phyloP scores from a whole-genome alignment of 176 grass and related monocot genomes.

The Bromus sterilis region DNA sequence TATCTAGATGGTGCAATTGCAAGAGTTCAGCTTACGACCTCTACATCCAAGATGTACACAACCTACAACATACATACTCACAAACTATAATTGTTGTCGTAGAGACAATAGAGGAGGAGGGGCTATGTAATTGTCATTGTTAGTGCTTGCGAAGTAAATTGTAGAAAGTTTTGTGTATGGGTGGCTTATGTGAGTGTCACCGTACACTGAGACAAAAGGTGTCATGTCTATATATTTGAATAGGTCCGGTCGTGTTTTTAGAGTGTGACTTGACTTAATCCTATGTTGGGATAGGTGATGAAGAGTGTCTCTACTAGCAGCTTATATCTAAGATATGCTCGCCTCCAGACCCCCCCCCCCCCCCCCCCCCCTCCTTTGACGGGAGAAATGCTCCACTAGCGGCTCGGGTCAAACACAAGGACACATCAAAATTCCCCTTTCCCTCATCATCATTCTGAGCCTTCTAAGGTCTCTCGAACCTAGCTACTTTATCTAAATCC shows the following conservation, averaged over 20 bases:
- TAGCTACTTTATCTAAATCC: too few species aligned
- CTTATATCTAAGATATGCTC: neutral
- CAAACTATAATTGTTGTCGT: neutral
- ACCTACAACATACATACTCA: neutral
- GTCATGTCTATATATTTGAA: too few species aligned
- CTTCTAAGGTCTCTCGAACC: too few species aligned
- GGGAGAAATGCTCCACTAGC: neutral
- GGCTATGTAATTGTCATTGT: too few species aligned
- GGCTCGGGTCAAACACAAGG: neutral
- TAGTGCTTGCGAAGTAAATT: too few species aligned
- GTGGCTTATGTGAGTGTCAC: too few species aligned
- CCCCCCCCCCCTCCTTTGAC: too few species aligned
- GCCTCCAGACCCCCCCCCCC: neutral
- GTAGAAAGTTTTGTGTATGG: too few species aligned
- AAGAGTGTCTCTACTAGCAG: neutral
- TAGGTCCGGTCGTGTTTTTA: too few species aligned
- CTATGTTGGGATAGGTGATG: neutral
- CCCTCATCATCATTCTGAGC: neutral
- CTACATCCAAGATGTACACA: neutral
- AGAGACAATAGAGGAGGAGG: neutral
- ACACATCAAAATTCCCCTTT: neutral
- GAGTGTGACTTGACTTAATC: too few species aligned
- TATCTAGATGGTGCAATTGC: neutral
- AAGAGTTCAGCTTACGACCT: neutral
- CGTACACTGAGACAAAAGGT: too few species aligned